Conservation (phyloP, 371 early-diverging fungal genomes). For the Paraphysoderma sedebokerense region DNA sequence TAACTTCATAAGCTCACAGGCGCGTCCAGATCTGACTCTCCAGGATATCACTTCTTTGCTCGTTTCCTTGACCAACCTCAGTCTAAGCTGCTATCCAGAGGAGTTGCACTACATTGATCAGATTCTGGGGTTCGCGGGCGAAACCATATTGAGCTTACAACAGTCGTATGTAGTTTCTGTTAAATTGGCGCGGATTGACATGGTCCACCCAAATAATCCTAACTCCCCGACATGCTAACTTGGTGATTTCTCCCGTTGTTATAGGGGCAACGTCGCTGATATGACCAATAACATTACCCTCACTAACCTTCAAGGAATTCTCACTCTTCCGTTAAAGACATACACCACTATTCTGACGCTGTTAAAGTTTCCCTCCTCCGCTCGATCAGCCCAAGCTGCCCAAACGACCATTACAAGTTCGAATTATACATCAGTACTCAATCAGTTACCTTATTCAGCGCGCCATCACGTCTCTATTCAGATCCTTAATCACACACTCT, state of each 20-base stretch:
- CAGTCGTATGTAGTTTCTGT: neutral
- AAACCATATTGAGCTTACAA: constrained; percentile 6
- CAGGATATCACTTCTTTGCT: constrained; percentile 76
- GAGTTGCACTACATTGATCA: constrained; percentile 65
- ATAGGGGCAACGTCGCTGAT: neutral
- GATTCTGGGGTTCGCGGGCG: constrained; percentile 63
- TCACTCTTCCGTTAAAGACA: constrained; percentile 47
- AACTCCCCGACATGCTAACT: no score
- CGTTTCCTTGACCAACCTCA: constrained; percentile 65
- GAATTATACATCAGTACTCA: no score
- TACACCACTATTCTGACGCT: constrained; percentile 28
- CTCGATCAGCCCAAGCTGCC: no score
- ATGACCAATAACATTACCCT: neutral
- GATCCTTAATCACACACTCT: neutral
- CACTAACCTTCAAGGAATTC: neutral
- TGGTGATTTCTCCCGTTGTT: no score
- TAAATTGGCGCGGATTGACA: no score
- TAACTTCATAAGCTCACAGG: constrained; percentile 15
- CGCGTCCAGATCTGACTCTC: constrained; percentile 74
- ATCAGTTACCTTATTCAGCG: neutral
- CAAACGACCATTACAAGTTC: no score
- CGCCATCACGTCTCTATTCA: neutral
- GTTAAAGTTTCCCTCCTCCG: constrained; percentile 25
- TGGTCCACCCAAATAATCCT: no score
- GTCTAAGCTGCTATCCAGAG: constrained; percentile 85